Percentiles rank a stretch among this genome's conserved stretches.
These are phyloP conservation scores for Hypholoma fasciculare DNA, from an alignment of 768 basidiomycete genomes.

Conservation along the genomic window DNA sequence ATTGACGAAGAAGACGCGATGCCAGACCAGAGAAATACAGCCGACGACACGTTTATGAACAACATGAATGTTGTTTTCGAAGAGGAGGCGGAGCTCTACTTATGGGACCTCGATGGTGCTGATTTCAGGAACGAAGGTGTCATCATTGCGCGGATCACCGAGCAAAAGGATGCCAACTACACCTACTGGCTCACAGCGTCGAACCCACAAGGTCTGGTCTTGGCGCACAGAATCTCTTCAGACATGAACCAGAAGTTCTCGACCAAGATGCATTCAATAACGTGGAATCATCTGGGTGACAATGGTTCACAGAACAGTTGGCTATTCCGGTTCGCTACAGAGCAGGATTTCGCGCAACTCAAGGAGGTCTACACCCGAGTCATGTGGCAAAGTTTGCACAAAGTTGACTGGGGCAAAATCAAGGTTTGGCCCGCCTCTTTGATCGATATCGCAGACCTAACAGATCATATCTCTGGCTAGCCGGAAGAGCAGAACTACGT, in stretches of 20 bases:
- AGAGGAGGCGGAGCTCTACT: constrained; percentile 57
- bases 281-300: constrained; percentile 81
- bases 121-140: constrained; percentile 55
- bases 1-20: constrained; percentile 12
- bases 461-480: constrained; percentile 31
- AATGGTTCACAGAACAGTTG: constrained; percentile 67
- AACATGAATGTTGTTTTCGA: constrained; percentile 32
- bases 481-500: constrained; percentile 88
- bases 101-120: constrained; percentile 55
- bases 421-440: constrained; percentile 47
- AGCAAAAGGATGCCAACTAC: constrained; percentile 44
- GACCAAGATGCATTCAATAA: constrained; percentile 65
- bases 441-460: background rate
- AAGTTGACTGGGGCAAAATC: constrained; percentile 72
- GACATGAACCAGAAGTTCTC: constrained; percentile 77
- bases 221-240: constrained; percentile 63
- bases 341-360: constrained; percentile 60
- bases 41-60: constrained; percentile 17
- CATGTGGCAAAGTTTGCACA: constrained; percentile 81
- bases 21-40: constrained; percentile 8
- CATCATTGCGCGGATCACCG: constrained; percentile 53
- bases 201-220: constrained; percentile 44
- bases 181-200: constrained; percentile 62
- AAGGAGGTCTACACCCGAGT: constrained; percentile 64
- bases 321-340: constrained; percentile 69